Evolutionary conservation across 1,139 yeast genomes (phyloP).

Genomic region (Magnusiomyces tetraspermus): DNA sequence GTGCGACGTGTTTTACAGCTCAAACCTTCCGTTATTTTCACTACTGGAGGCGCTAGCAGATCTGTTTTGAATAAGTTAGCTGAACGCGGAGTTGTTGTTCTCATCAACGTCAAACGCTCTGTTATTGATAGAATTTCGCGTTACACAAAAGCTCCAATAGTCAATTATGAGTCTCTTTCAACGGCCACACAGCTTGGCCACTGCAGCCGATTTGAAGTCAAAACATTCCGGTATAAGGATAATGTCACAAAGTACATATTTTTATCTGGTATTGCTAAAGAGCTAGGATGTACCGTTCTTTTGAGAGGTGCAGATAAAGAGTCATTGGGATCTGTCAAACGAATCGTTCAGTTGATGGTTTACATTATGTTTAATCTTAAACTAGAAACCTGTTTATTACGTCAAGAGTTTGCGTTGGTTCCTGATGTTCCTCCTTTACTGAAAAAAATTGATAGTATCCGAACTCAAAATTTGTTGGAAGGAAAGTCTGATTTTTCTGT

Average conservation of each 20-base stretch:
- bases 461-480: not conserved
- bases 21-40: conserved; percentile 70
- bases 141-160: conserved; percentile 73
- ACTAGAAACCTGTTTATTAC: conserved; percentile 70
- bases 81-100: conserved; percentile 71
- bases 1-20: conserved; percentile 70
- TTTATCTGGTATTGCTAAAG: conserved; percentile 66
- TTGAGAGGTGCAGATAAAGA: conserved; percentile 64
- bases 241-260: conserved; percentile 62
- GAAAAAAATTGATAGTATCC: conserved; percentile 1
- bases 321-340: conserved; percentile 56
- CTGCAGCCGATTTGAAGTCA: conserved; percentile 64
- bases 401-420: conserved; percentile 58
- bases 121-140: conserved; percentile 74
- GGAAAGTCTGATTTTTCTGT: not conserved
- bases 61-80: conserved; percentile 64
- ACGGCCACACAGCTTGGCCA: conserved; percentile 56
- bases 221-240: conserved; percentile 46
- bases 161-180: conserved; percentile 56
- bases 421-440: conserved; percentile 27
- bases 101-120: conserved; percentile 70
- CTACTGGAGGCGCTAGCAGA: conserved; percentile 78
- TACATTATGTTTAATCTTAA: conserved; percentile 68
- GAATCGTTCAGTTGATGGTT: conserved; percentile 70
- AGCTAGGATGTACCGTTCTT: conserved; percentile 72